Conservation (phyloP, 2,329 filamentous ascomycete species). For the Neurospora crassa region DNA sequence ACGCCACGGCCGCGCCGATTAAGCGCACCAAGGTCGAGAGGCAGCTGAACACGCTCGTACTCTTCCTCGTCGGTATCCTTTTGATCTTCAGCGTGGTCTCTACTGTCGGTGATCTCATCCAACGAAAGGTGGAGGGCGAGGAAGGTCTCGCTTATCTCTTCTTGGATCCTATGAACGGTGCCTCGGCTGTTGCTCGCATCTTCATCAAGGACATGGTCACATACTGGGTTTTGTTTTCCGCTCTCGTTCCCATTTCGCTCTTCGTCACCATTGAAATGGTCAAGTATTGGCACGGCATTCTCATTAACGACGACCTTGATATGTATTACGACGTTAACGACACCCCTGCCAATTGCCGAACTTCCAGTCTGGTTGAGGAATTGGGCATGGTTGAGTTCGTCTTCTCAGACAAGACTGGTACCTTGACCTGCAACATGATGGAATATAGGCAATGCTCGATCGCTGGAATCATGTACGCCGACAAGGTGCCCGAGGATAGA, state of each 20-base stretch:
- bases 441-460: constrained; percentile 95
- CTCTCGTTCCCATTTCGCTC: constrained; percentile 90
- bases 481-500: constrained; percentile 84
- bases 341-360: constrained; percentile 90
- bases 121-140: constrained; percentile 51
- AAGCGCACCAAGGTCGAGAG: constrained; percentile 94
- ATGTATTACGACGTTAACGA: constrained; percentile 97
- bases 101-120: constrained; percentile 81
- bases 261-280: constrained; percentile 97
- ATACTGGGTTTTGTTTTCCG: constrained; percentile 97
- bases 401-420: constrained; percentile 97
- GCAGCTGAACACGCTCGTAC: constrained; percentile 86
- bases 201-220: constrained; percentile 95
- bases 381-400: constrained; percentile 97
- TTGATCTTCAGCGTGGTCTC: constrained; percentile 78
- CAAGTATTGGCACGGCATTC: constrained; percentile 95
- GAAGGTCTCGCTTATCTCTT: constrained; percentile 62
- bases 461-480: constrained; percentile 85
- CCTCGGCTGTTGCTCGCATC: constrained; percentile 51
- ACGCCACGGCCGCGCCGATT: constrained; percentile 93
- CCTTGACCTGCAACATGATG: constrained; percentile 97
- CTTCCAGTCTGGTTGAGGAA: constrained; percentile 93
- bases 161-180: constrained; percentile 50
- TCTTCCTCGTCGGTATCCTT: constrained; percentile 80
- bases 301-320: constrained; percentile 95